phyloP scores from a whole-genome alignment of 345 rosid genomes.

The Eutrema heterophyllum region DNA sequence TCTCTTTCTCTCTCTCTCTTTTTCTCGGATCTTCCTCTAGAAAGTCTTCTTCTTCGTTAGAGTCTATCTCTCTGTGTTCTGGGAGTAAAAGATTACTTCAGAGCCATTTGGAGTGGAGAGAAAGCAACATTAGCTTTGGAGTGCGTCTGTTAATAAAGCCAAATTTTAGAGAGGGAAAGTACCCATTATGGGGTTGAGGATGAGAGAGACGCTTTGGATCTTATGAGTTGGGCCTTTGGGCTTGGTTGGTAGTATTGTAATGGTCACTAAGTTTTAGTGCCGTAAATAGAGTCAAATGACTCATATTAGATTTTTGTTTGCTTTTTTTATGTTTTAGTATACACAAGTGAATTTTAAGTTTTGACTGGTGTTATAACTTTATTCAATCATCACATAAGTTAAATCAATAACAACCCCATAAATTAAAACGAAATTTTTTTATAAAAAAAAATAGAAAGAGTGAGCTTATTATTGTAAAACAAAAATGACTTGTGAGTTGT shows the following conservation, averaged over 20 bases:
- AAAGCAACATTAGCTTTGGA: constrained; percentile 31
- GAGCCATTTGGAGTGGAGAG: constrained; percentile 29
- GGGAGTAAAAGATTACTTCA: not conserved
- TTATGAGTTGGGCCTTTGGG: constrained; percentile 24
- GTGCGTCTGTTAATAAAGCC: constrained; percentile 32
- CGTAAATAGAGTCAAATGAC: not conserved
- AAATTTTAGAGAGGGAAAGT: constrained; percentile 1
- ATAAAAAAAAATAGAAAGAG: not conserved
- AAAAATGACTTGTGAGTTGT: not conserved
- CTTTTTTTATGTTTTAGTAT: too few species aligned
- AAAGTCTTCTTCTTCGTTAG: not conserved
- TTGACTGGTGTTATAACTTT: too few species aligned
- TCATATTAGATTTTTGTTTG: too few species aligned
- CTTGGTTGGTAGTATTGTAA: not conserved
- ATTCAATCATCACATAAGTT: too few species aligned
- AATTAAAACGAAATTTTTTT: too few species aligned
- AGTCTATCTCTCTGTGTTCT: not conserved
- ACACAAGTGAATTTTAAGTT: too few species aligned
- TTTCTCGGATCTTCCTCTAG: not conserved
- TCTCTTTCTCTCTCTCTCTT: not conserved
- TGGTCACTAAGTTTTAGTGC: not conserved
- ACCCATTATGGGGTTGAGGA: not conserved
- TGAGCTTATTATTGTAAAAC: not conserved
- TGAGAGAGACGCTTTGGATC: not conserved
- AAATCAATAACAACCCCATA: too few species aligned